Evolutionary conservation across 2,329 filamentous ascomycete species (phyloP).

Genomic region (Penicillium italicum): DNA sequence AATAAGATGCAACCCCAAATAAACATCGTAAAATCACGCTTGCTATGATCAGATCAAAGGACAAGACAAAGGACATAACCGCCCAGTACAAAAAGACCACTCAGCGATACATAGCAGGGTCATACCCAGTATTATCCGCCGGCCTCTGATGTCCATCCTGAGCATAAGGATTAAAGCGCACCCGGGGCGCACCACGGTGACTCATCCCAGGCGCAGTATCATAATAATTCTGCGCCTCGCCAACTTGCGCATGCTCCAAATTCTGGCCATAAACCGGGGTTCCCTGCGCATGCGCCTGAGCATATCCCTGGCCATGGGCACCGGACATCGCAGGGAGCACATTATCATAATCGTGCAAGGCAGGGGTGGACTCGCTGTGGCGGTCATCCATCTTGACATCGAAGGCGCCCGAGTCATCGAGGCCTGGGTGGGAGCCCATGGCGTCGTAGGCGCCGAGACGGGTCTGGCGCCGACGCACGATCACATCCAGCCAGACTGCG

Average conservation of each 20-base stretch:
- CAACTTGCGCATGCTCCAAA: slow-evolving; percentile 23
- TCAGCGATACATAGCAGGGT: slow-evolving; percentile 33
- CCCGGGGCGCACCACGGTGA: slow-evolving; percentile 15
- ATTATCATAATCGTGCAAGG: slow-evolving; percentile 10
- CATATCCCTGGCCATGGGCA: neutral
- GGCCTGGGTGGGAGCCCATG: slow-evolving; percentile 35
- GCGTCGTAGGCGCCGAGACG: slow-evolving; percentile 49
- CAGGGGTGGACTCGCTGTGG: slow-evolving; percentile 15
- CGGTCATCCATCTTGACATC: slow-evolving; percentile 38
- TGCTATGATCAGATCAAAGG: neutral
- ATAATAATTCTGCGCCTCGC: slow-evolving; percentile 29
- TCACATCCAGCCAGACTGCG: slow-evolving; percentile 50
- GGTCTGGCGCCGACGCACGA: slow-evolving; percentile 45
- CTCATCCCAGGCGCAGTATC: slow-evolving; percentile 24
- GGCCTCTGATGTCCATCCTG: slow-evolving; percentile 24
- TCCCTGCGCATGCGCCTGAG: neutral
- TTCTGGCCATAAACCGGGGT: slow-evolving; percentile 2
- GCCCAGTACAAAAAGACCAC: neutral
- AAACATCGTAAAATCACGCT: neutral
- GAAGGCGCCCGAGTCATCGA: slow-evolving; percentile 27
- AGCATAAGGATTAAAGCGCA: slow-evolving; percentile 23
- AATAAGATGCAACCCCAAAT: neutral
- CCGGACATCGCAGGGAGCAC: slow-evolving; percentile 7
- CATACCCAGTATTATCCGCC: slow-evolving; percentile 36
- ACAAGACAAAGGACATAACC: neutral